Percentiles rank a stretch among this genome's conserved stretches.
Conservation (phyloP, 116 monocot species). For the Zostera marina region DNA sequence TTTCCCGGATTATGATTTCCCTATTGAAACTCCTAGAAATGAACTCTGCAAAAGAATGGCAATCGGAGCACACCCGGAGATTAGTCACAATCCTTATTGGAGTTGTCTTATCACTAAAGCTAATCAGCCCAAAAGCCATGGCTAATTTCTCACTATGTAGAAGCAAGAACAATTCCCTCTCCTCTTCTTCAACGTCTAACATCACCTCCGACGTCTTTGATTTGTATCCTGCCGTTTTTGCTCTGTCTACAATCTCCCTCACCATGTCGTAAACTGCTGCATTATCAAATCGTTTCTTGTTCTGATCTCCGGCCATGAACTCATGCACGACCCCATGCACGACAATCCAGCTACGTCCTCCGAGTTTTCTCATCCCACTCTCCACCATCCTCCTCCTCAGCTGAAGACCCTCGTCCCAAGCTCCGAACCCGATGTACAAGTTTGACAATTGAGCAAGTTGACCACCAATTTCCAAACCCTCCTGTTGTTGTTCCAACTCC, state of each 20-base stretch:
- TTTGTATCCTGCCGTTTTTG: constrained; percentile 14
- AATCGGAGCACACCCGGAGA: constrained; percentile 31
- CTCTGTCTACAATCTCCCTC: constrained; percentile 14
- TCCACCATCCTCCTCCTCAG: constrained; percentile 36
- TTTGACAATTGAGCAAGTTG: constrained; percentile 47
- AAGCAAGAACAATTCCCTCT: constrained; percentile 22
- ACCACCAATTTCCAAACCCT: constrained; percentile 14
- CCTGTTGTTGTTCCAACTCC: constrained; percentile 17
- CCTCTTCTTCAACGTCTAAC: constrained; percentile 24
- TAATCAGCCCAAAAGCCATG: constrained; percentile 25
- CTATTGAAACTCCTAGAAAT: constrained; percentile 16
- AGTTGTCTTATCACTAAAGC: constrained; percentile 5
- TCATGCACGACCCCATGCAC: constrained; percentile 20
- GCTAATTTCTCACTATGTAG: constrained; percentile 42
- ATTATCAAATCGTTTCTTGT: constrained; percentile 4
- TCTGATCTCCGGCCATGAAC: constrained; percentile 15
- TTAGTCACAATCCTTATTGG: constrained; percentile 39
- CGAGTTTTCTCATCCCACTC: constrained; percentile 30
- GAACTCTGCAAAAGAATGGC: constrained; percentile 29
- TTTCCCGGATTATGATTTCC: constrained; percentile 26
- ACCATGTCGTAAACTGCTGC: constrained; percentile 14
- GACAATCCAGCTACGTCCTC: constrained; percentile 31
- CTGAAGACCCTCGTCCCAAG: constrained; percentile 30
- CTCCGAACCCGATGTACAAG: constrained; percentile 22
- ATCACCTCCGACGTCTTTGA: constrained; percentile 17